Percentiles rank a stretch among this genome's conserved stretches.
Conservation (phyloP, 495 filamentous ascomycete species). For the Penicillium alfredii region DNA sequence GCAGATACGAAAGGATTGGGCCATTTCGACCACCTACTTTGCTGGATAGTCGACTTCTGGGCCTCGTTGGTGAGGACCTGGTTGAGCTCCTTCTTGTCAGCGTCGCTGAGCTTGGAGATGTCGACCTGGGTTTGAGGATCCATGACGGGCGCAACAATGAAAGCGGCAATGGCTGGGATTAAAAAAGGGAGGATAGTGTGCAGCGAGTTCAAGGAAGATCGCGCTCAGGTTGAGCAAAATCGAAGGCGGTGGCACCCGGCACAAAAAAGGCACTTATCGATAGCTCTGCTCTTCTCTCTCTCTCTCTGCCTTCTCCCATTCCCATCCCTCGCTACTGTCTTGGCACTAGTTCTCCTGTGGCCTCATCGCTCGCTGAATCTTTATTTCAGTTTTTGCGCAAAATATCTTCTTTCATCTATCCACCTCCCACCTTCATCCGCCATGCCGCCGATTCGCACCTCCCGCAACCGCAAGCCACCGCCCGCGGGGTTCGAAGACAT, state of each 20-base stretch:
- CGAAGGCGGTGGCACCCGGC: constrained; percentile 27
- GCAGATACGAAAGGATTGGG: too few relatives aligned
- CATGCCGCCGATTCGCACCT: constrained; percentile 82
- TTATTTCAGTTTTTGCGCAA: background rate
- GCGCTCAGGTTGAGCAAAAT: too few relatives aligned
- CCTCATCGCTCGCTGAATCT: background rate
- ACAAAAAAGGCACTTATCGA: constrained; percentile 26
- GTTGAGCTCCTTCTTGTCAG: constrained; percentile 81
- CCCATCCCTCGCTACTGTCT: background rate
- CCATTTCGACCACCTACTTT: constrained; percentile 70
- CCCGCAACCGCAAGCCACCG: constrained; percentile 79
- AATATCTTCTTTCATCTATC: constrained; percentile 1
- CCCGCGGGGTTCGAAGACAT: constrained; percentile 95
- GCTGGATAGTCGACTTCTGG: constrained; percentile 74
- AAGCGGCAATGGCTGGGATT: background rate
- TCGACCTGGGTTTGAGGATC: constrained; percentile 43
- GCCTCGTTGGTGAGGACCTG: constrained; percentile 72
- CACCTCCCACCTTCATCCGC: constrained; percentile 1
- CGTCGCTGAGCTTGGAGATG: constrained; percentile 66
- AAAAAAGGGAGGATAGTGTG: background rate
- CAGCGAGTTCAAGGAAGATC: too few relatives aligned
- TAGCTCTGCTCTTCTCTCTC: constrained; percentile 6
- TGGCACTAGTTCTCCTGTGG: too few relatives aligned
- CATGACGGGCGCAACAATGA: constrained; percentile 32
- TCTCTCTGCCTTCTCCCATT: constrained; percentile 3